Conservation (phyloP, 2,329 filamentous ascomycete species). For the Trichoderma breve region DNA sequence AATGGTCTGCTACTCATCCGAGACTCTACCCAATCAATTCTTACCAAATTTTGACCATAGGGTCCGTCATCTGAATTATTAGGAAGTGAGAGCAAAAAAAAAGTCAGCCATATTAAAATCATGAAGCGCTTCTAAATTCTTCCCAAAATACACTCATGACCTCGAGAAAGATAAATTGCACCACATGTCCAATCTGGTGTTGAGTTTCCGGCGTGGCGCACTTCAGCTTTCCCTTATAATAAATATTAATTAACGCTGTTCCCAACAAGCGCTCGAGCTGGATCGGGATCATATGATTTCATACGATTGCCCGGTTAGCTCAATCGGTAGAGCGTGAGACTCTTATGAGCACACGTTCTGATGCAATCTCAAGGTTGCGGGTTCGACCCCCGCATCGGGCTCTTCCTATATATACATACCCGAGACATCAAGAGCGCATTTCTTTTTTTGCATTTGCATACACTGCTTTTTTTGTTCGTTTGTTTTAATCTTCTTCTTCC, state of each 20-base stretch:
- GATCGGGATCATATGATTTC: background rate
- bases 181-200: background rate
- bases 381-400: constrained; percentile 50
- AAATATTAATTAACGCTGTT: background rate
- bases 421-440: background rate
- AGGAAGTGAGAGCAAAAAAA: background rate
- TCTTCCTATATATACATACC: constrained; percentile 34
- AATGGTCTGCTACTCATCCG: background rate
- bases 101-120: background rate
- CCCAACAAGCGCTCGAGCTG: background rate
- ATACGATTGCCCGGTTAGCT: constrained; percentile 36
- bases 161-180: background rate
- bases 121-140: background rate
- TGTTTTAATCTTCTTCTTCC: too few species aligned
- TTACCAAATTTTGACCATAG: background rate
- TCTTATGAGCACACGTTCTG: constrained; percentile 45
- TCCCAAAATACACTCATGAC: background rate
- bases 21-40: background rate
- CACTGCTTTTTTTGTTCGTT: background rate
- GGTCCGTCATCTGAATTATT: background rate
- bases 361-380: constrained; percentile 52
- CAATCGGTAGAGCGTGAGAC: constrained; percentile 66
- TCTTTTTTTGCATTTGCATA: background rate
- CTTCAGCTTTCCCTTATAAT: background rate
- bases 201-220: background rate